Base-by-base conservation (phyloP, 805 yeast species). In the Brettanomyces sp. region DNA sequence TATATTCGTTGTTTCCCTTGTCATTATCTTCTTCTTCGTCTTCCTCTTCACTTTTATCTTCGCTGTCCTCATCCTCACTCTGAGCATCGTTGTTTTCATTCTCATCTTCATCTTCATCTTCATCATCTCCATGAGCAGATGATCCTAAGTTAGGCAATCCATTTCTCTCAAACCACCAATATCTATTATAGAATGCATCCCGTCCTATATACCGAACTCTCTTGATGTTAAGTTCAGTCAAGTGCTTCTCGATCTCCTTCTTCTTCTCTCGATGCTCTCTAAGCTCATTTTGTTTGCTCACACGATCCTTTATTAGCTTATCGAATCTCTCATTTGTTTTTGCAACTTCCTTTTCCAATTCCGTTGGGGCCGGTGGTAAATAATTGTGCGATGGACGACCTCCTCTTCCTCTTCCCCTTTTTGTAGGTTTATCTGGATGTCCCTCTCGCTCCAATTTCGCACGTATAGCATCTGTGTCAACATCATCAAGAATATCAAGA, bases 111-210 rank as follows among this genome's bases (percentile, higher is more conserved):
- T 55, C 66, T 12, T 53, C 57, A 4, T 56, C 65, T 9, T 54
- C 59, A 18, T 57, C 64, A 23, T 54, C 57, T 28, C 47, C 49
- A 23, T 45, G 47, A 28, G 51, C 47, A 14, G 54, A 43, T 5
- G 52, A 33, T 21, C 55, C 57, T 18, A 65, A 54, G 37, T 64
- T 69, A 4, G 89, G 87, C 42, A 88, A 69, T 0, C 98, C 99
- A 57, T 84, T 83, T 51, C 73, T 72, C 57, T 91, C 98, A 58
- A 89, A 80, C 96, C 96, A 93, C 95, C 95, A 93, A 61, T 91
- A 93, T 52, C 90, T 71, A 66, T 93, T 93, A 61, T 71, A 89
- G 48, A 77, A 76, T 43, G 95, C 68, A 62, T 93, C 99, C 48
- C 80, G 74, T 2, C 99, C 99, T 25, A 93, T 66, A 30, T 78